phyloP scores from a whole-genome alignment of 805 yeast genomes.

The Ascoidea asiatica region DNA sequence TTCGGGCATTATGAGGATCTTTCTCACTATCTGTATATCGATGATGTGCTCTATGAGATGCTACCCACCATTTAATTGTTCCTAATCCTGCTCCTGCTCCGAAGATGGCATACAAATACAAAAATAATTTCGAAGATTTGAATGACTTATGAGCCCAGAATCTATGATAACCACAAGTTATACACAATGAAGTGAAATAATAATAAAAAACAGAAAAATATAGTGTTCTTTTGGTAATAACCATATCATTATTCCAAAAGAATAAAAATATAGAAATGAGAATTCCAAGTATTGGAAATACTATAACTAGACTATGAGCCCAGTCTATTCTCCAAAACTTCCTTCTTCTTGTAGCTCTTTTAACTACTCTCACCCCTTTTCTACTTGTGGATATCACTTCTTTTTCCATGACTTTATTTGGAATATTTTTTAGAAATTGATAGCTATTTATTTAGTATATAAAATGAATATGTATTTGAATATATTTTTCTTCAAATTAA shows the following conservation, averaged over 20 bases:
- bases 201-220: constrained; percentile 43
- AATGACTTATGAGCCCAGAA: constrained; percentile 56
- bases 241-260: no score
- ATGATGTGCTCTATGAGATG: constrained; percentile 83
- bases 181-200: constrained; percentile 47
- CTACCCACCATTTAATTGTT: constrained; percentile 65
- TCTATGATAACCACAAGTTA: constrained; percentile 78
- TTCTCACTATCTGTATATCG: constrained; percentile 75
- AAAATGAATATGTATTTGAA: no score
- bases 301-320: not conserved
- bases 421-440: no score
- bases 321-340: not conserved
- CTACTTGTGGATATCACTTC: no score
- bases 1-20: constrained; percentile 77
- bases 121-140: constrained; percentile 23
- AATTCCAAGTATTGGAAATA: not conserved
- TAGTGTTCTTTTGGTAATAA: constrained; percentile 27
- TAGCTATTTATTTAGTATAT: no score
- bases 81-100: constrained; percentile 76
- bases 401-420: no score
- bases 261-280: not conserved
- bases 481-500: no score
- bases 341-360: no score
- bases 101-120: constrained; percentile 25
- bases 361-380: no score